Evolutionary conservation across 352 stramenopile species (phyloP), one percentile per base, ranked within the genome.

Genomic region (Phytopythium helicoides): DNA sequence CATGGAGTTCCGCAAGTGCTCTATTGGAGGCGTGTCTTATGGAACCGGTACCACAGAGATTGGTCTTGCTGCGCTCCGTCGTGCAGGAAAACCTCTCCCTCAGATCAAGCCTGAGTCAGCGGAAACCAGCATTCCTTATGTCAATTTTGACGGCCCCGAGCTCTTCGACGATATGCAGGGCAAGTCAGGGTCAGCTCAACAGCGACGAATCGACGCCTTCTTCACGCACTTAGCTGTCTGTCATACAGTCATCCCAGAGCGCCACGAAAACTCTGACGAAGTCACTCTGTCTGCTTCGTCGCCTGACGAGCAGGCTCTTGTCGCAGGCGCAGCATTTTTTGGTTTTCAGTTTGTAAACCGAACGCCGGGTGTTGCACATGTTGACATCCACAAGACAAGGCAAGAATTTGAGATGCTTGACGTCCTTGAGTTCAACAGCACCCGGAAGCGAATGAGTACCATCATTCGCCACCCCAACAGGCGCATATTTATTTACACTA

Each of bases 191-290:
- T 50, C 47, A 1, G 52, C 64, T 9, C 82, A 92, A 50, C 54
- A 84, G 41, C 56, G 71, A 23, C 62, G 74, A 0, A 85, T 90
- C 15, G 70, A 93, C 33, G 85, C 64, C 52, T 98, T 90, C 59
- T 95, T 81, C 52, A 86, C 58, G 34, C 87, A 91, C 58, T 50
- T 98, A 18, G 84, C 91, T 0, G 72, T 97, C 6, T 97, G 92
- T 61, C 92, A 99, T 73, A 99, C 96, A 5, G 96, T 99, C 47
- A 98, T 99, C 40, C 95, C 98, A 0, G 97, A 99, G 71, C 89
- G 91, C 71, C 58, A 87, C 78, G 52, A 89, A 47, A 76, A 75
- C 44, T 91, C 81, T 2, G 69, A 47, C 10, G 65, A 84, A 31
- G 56, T 92, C 25, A 89, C 67, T 3, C 54, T 89, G 16, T 92